Evolutionary conservation across 2,329 filamentous ascomycete species (phyloP).

Genomic region (Aspergillus fumigatus): DNA sequence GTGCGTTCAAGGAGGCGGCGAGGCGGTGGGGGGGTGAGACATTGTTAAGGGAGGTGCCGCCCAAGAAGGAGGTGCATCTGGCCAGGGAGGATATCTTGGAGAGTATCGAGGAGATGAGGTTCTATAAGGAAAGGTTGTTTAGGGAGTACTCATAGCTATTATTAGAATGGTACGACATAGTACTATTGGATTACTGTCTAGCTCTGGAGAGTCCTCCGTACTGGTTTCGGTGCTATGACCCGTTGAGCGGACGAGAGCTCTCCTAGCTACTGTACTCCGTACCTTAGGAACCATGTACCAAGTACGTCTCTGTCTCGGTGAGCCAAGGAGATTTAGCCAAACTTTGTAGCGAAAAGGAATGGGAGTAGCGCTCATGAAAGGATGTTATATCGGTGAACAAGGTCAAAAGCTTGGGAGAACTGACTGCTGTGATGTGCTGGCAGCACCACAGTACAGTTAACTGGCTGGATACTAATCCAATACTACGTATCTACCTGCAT

Average conservation of each 20-base stretch:
- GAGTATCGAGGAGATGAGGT: conserved; percentile 87
- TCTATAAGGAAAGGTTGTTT: conserved; percentile 72
- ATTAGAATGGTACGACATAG: no score
- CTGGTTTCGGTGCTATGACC: neutral
- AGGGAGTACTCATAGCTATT: conserved; percentile 6
- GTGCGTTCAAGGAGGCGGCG: conserved; percentile 84
- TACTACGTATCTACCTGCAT: neutral
- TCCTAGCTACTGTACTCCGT: neutral
- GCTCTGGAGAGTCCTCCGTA: no score
- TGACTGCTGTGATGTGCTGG: neutral
- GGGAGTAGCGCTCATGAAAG: no score
- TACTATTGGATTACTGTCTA: no score
- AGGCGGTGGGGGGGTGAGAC: conserved; percentile 70
- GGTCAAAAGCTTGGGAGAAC: neutral
- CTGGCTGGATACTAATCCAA: neutral
- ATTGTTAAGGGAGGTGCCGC: conserved; percentile 58
- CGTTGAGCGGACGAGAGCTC: neutral
- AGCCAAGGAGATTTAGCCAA: neutral
- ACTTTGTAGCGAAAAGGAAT: neutral
- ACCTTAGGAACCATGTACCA: neutral
- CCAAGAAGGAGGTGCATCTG: conserved; percentile 73
- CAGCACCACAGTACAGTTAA: neutral
- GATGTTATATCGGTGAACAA: no score
- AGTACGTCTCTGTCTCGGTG: neutral
- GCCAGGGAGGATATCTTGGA: conserved; percentile 88